Evolutionary conservation across 805 yeast genomes (phyloP).

Genomic region (Aciculoconidium aculeatum): DNA sequence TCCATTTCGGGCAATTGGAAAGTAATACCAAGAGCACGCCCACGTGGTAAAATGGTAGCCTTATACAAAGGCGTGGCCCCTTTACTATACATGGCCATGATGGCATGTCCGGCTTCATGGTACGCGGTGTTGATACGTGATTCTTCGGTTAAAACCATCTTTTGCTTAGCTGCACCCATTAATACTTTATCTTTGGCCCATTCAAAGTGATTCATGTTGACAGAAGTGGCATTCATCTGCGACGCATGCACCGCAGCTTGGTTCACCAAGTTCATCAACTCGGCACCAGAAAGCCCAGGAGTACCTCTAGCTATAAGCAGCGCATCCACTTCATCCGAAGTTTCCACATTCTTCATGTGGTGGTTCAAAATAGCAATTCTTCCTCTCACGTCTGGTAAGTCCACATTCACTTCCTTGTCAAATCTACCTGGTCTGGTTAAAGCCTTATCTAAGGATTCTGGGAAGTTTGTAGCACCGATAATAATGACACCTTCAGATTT

Average conservation of each 20-base stretch:
- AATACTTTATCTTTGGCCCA: slow-evolving; percentile 99
- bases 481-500: slow-evolving; percentile 91
- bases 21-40: slow-evolving; percentile 93
- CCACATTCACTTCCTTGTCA: slow-evolving; percentile 92
- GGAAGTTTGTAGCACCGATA: slow-evolving; percentile 98
- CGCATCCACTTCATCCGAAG: slow-evolving; percentile 81
- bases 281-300: slow-evolving; percentile 98
- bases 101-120: slow-evolving; percentile 99
- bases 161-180: slow-evolving; percentile 96
- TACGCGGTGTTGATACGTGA: slow-evolving; percentile 90
- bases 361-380: slow-evolving; percentile 87
- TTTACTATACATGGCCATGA: slow-evolving; percentile 90
- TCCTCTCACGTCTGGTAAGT: slow-evolving; percentile 96
- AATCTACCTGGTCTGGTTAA: slow-evolving; percentile 97
- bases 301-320: slow-evolving; percentile 92
- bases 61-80: slow-evolving; percentile 95
- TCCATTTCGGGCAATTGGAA: slow-evolving; percentile 98
- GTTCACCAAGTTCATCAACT: slow-evolving; percentile 87
- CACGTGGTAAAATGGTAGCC: slow-evolving; percentile 95
- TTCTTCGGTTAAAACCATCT: slow-evolving; percentile 97
- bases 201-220: slow-evolving; percentile 86
- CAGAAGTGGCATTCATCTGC: slow-evolving; percentile 83
- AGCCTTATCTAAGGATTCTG: slow-evolving; percentile 94
- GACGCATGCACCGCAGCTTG: slow-evolving; percentile 98
- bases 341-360: slow-evolving; percentile 86